Base-by-base conservation (phyloP, 1,284 basidiomycete species). In the Bondarzewia mesenterica region DNA sequence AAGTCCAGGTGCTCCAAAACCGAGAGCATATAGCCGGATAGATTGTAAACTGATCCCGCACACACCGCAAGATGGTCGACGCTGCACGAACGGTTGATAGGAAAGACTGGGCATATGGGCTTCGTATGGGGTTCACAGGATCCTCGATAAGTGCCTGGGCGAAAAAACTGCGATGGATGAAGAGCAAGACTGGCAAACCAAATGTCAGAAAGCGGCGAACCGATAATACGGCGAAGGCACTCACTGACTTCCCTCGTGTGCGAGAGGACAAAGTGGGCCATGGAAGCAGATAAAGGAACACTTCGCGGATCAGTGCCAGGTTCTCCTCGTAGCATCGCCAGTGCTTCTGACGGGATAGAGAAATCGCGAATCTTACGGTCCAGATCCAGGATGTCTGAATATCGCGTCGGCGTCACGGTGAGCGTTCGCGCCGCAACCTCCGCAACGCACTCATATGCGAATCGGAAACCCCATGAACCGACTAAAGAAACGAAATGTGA, bases 281-380 rank as follows among this genome's bases (percentile, higher is more conserved):
- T 63, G 45, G 65, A 61, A 7, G 57, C 57, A 18, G 57, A 44
- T 27, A 64, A 39, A 26, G 62, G 57, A 6, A 58, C 12, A 0
- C 46, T 37, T 16, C 35, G 51, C 2, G 57, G 54, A 25, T 62
- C 64, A 43, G 48, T 53, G 15, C 59, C 58, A 4, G 54, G 53
- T 38, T 64, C 56, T 18, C 63, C 64, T 38, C 63, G 61, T 22
- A 60, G 54, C 47, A 61, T 41, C 3, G 67, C 67, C 15, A 68
- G 62, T 35, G 60, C 61, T 21, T 73, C 69, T 7, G 62, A 48
- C n/a, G 80, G 76, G 27, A 83, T 63, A 15, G 75, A 71, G 54
- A 81, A 82, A 51, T 85, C 81, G 44, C 80, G 75, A 12, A 87
- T 75, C 63, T 78, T 83, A 20, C 74, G 72, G 63, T 87, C 85